phyloP scores from a whole-genome alignment of 2,329 filamentous ascomycete species.

The Sporothrix brasiliensis region DNA sequence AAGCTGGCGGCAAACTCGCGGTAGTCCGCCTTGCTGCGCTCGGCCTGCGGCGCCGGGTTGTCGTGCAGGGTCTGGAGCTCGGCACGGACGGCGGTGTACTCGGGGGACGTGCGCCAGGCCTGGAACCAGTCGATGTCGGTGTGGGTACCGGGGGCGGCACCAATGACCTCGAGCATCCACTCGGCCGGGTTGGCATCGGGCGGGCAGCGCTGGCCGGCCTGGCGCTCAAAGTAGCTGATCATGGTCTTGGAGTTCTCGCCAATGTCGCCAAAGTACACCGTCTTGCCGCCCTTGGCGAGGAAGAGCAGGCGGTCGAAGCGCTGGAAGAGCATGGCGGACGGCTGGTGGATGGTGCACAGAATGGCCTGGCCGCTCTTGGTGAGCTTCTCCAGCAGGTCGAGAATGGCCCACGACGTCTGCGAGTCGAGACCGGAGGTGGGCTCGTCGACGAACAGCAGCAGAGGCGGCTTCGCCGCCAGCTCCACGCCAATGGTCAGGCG shows the following conservation, averaged over 20 bases:
- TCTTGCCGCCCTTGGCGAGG: constrained; percentile 74
- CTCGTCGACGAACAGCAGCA: constrained; percentile 91
- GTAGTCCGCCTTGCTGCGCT: constrained; percentile 51
- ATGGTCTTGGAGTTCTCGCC: constrained; percentile 70
- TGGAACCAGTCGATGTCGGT: constrained; percentile 67
- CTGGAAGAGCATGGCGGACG: constrained; percentile 93
- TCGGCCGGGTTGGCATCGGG: constrained; percentile 76
- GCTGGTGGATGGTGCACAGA: constrained; percentile 96
- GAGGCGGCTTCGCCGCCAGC: constrained; percentile 84
- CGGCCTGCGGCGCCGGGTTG: constrained; percentile 45
- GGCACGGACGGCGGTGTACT: constrained; percentile 58
- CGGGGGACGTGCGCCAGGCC: constrained; percentile 62
- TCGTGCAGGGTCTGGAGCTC: constrained; percentile 62
- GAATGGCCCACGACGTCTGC: constrained; percentile 91
- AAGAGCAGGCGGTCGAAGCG: constrained; percentile 83
- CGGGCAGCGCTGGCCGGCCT: constrained; percentile 68
- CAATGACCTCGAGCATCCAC: constrained; percentile 71
- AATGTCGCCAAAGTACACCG: constrained; percentile 76
- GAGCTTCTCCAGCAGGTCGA: constrained; percentile 84
- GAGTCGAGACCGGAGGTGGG: constrained; percentile 92
- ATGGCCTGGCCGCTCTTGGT: constrained; percentile 88
- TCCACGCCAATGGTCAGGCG: constrained; percentile 80
- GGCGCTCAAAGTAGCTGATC: constrained; percentile 74
- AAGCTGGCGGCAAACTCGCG: constrained; percentile 83
- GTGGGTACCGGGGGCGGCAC: constrained; percentile 65